Base-by-base conservation (phyloP, 2,329 filamentous ascomycete species). In the Ophiostoma pallidulum region DNA sequence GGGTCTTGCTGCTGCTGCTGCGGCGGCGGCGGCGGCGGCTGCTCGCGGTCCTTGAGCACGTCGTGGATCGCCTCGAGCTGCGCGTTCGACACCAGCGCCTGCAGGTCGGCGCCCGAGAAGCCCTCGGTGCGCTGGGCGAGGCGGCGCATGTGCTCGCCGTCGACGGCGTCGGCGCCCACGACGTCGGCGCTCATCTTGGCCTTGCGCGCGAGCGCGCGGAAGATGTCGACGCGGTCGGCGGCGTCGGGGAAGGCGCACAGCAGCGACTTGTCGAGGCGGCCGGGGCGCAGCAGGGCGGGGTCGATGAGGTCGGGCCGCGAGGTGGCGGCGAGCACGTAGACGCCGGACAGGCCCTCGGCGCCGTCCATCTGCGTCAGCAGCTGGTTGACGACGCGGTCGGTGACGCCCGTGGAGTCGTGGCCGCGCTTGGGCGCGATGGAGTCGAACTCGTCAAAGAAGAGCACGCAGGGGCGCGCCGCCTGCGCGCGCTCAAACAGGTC, bases 381-480 rank as follows among this genome's bases (percentile, higher is more conserved):
- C 71, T 98, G 94, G 63, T 98, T 98, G 57, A 98, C 92, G 0
- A 98, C 94, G 32, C 94, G 81, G 65, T 98, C 94, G 0, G 92
- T 98, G n/a, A 98, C 94, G 54, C 94, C 92, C 0, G 92, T 98
- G 2, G 85, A 92, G 63, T 98, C 94, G 62, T 98, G 92, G 0
- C 92, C 92, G 67, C 92, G 79, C 66, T 97, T 98, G 3, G 92
- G 92, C 0, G 94, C 94, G 54, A 98, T 97, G 33, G 86, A 90
- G 67, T 98, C 92, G 60, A 98, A 98, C 64, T 98, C 92, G 61
- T 98, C 92, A 61, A 98, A 98, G 73, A 98, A 98, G 8, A 98
- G 73, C 4, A 98, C 86, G 58, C 92, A 97, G 0, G 94, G 94
- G 51, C 84, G 81, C 4, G 92, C 92, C 3, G 92, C 91, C 60